Base-by-base conservation (phyloP, 176 grass and related monocot species). In the Dactylis glomerata region DNA sequence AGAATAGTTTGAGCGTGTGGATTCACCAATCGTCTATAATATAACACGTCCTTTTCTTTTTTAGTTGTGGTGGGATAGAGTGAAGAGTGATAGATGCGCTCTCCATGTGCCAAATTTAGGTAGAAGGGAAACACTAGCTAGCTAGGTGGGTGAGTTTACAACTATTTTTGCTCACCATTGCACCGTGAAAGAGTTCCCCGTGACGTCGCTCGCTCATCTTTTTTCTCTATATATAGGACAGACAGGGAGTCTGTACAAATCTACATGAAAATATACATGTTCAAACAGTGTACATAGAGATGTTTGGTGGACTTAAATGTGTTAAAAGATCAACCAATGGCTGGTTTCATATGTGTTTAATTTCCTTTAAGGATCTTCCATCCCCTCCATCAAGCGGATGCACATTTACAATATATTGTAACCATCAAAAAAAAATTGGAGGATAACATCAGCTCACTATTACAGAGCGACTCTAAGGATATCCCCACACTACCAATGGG, bases 1-100 rank as follows among this genome's bases (percentile, higher is more conserved):
- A 42, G 62, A 71, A 77, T 56, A 73, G 44, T 52, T 19, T 52
- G 83, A 86, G 81, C 15, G 23, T 72, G 5, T 46, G 24, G 38
- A 45, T 79, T 46, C 26, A 3, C 26, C 40, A 8, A 49, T 30
- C 70, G 14, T 3, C 37, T 36, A n/a, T n/a, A n/a, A n/a, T 68
- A 68, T 50, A 74, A 71, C 26, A 20, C 14, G 26, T 30, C 24
- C 1, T 47, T 47, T 73, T 30, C n/a, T 30, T 17, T 45, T 24
- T 27, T n/a, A 27, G 40, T 16, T 73, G 24, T 47, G 69, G 69
- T 72, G 68, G 38, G 23, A 27, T 12, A n/a, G n/a, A n/a, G n/a
- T n/a, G n/a, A n/a, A n/a, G n/a, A n/a, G n/a, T n/a, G n/a, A 73
- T 14, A 73, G 10, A 14, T 45, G 59, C 13, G 4, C 13, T 31